Conservation (phyloP, 495 filamentous ascomycete species). For the Penicillium subrubescens region DNA sequence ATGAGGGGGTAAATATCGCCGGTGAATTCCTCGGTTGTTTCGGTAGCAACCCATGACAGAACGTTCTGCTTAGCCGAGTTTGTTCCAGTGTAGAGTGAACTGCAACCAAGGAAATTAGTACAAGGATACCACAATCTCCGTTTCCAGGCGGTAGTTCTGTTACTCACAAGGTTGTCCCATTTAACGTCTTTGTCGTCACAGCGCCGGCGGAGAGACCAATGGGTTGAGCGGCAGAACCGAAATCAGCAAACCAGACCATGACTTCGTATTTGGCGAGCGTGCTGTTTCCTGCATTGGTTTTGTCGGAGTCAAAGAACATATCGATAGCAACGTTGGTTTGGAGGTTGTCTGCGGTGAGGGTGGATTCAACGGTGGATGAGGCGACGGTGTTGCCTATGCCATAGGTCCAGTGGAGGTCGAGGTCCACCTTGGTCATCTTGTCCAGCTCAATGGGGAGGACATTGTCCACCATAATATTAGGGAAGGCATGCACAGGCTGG, state of each 20-base stretch:
- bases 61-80: slow-evolving; percentile 31
- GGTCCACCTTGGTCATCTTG: slow-evolving; percentile 22
- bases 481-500: slow-evolving; percentile 42
- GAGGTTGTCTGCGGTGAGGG: slow-evolving; percentile 22
- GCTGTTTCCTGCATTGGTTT: slow-evolving; percentile 27
- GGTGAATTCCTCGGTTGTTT: slow-evolving; percentile 25
- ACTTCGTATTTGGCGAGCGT: slow-evolving; percentile 42
- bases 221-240: slow-evolving; percentile 27
- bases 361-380: slow-evolving; percentile 12
- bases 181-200: slow-evolving; percentile 20
- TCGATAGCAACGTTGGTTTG: slow-evolving; percentile 49
- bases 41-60: slow-evolving; percentile 35
- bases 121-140: neutral
- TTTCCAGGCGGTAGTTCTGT: neutral
- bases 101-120: slow-evolving; percentile 11
- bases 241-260: slow-evolving; percentile 47
- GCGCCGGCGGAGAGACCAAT: slow-evolving; percentile 23
- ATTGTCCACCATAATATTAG: slow-evolving; percentile 35
- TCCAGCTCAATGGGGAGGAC: slow-evolving; percentile 27
- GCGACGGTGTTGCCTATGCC: slow-evolving; percentile 32
- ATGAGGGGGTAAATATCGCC: slow-evolving; percentile 43
- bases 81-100: slow-evolving; percentile 33
- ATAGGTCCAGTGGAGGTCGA: slow-evolving; percentile 42
- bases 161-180: slow-evolving; percentile 39
- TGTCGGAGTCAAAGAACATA: slow-evolving; percentile 46